These are phyloP conservation scores for Castanospermum australe DNA, from an alignment of 306 rosid species.

Conservation along the genomic window DNA sequence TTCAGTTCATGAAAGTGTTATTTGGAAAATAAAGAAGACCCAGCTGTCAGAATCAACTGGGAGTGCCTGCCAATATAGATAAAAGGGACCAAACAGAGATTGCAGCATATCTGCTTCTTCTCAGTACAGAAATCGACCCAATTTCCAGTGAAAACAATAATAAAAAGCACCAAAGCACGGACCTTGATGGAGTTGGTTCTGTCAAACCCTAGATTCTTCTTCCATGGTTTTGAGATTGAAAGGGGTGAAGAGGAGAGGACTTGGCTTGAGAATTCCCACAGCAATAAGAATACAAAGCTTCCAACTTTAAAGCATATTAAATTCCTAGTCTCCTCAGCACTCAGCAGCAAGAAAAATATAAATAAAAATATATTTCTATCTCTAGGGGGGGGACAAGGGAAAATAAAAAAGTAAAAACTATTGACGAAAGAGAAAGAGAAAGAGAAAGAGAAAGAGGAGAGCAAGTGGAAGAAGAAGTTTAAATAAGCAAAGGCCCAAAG, in stretches of 20 bases:
- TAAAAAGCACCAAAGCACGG: conserved; percentile 30
- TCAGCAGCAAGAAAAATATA: not conserved
- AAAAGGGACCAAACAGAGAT: not conserved
- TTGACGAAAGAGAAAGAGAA: not conserved
- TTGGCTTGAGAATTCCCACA: conserved; percentile 47
- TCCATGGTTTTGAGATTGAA: conserved; percentile 50
- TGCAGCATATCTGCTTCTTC: conserved; percentile 23
- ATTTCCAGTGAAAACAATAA: not conserved
- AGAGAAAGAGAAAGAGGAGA: conserved; percentile 13
- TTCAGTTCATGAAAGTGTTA: conserved; percentile 1
- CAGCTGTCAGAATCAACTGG: conserved; percentile 32
- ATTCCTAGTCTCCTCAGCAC: not conserved
- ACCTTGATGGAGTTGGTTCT: conserved; percentile 55
- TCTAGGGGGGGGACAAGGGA: not conserved
- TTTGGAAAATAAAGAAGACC: conserved; percentile 17
- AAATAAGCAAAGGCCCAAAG: conserved; percentile 24
- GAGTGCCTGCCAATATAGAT: conserved; percentile 14
- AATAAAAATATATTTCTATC: not conserved
- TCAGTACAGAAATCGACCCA: not conserved
- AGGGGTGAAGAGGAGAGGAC: conserved; percentile 63
- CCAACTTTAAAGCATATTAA: conserved; percentile 32
- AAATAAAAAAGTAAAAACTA: conserved; percentile 8
- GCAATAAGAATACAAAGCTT: conserved; percentile 42
- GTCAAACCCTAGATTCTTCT: conserved; percentile 76
- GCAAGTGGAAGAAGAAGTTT: conserved; percentile 8